phyloP scores from a whole-genome alignment of 1,284 basidiomycete genomes.

The Naganishia albida region DNA sequence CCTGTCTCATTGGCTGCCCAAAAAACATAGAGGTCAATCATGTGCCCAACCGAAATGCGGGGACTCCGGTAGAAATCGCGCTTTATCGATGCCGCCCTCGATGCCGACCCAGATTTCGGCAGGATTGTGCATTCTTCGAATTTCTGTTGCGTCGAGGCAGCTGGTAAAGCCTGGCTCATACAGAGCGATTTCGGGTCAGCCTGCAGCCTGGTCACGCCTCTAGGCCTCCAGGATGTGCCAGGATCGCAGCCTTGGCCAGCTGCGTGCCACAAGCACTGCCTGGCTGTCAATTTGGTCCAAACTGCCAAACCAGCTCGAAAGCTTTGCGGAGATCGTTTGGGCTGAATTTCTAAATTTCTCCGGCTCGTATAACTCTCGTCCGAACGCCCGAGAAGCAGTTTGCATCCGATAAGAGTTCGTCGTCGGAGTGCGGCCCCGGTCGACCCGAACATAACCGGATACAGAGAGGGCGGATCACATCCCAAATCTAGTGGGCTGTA shows the following conservation, averaged over 20 bases:
- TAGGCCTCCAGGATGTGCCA: too few relatives aligned
- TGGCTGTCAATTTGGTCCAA: not conserved
- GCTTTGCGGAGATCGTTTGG: slow-evolving; percentile 11
- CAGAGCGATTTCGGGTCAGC: not conserved
- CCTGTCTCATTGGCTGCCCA: slow-evolving; percentile 19
- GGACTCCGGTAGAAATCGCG: slow-evolving; percentile 30
- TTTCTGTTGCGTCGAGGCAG: not conserved
- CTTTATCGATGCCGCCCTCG: slow-evolving; percentile 17
- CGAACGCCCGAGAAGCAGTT: not conserved
- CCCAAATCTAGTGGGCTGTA: slow-evolving; percentile 9
- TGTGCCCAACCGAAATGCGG: slow-evolving; percentile 17
- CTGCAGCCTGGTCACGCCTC: not conserved
- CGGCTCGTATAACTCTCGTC: slow-evolving; percentile 7
- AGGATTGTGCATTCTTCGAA: not conserved
- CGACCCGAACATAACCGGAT: slow-evolving; percentile 23
- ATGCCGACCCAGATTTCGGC: slow-evolving; percentile 21
- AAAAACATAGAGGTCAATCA: slow-evolving; percentile 21
- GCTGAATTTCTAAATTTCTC: slow-evolving; percentile 7
- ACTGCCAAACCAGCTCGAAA: not conserved
- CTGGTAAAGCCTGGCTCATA: not conserved
- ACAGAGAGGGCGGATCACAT: not conserved
- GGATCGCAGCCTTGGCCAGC: too few relatives aligned
- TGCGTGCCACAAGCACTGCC: not conserved
- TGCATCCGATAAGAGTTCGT: not conserved
- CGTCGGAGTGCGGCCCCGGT: slow-evolving; percentile 11